Conservation (phyloP, 2,329 filamentous ascomycete species). For the Myotisia sp. region DNA sequence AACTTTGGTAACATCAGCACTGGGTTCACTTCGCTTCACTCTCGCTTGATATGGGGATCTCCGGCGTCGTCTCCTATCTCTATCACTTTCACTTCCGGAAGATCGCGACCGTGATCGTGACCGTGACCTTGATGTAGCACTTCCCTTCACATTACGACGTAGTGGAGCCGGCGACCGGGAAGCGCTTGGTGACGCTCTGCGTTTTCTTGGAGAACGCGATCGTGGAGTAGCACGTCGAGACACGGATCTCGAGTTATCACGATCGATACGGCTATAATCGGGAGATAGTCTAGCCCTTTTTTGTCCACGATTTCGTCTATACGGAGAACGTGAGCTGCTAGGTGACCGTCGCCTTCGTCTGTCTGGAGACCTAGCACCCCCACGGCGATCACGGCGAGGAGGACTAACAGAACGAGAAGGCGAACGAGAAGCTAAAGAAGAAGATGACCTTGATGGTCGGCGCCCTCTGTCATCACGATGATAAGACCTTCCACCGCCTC, state of each 20-base stretch:
- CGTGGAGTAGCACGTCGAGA: conserved; percentile 36
- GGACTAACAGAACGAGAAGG: conserved; percentile 13
- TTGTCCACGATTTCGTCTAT: conserved; percentile 22
- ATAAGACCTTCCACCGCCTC: conserved; percentile 22
- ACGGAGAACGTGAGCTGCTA: conserved; percentile 29
- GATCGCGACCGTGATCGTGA: conserved; percentile 26
- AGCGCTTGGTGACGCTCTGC: conserved; percentile 26
- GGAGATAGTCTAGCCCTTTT: conserved; percentile 19
- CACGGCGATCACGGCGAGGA: conserved; percentile 18
- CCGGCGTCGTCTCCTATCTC: conserved; percentile 21
- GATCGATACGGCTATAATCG: conserved; percentile 29
- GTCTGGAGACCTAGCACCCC: conserved; percentile 16
- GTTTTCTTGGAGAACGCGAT: conserved; percentile 43
- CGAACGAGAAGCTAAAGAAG: conserved; percentile 20
- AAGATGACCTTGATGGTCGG: conserved; percentile 22
- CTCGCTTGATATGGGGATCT: conserved; percentile 32
- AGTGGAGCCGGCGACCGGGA: conserved; percentile 23
- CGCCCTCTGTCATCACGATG: conserved; percentile 23
- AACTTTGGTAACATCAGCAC: conserved; percentile 38
- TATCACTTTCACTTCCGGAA: conserved; percentile 19
- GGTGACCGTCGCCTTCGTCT: conserved; percentile 21
- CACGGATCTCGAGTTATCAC: conserved; percentile 32
- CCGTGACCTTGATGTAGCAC: conserved; percentile 19
- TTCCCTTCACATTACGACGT: conserved; percentile 19
- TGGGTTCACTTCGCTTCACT: conserved; percentile 29